Evolutionary conservation across 352 stramenopile genomes (phyloP).

Genomic region (Globisporangium nodosum): DNA sequence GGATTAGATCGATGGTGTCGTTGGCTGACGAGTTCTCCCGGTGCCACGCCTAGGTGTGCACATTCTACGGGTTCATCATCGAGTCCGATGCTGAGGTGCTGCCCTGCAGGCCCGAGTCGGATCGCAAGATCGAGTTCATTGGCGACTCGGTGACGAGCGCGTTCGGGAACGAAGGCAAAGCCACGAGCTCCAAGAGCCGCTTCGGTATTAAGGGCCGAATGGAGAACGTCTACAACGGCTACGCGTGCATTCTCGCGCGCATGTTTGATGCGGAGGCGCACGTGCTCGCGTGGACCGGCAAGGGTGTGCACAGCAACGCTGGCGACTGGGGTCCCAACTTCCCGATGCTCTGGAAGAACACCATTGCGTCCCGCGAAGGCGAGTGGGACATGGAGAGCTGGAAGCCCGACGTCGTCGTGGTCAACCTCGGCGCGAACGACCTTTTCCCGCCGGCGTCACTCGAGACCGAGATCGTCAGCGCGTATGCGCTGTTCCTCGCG

Average conservation of each 20-base stretch:
- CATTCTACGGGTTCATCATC: conserved; percentile 87
- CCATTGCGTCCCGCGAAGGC: conserved; percentile 63
- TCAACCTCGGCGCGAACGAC: conserved; percentile 80
- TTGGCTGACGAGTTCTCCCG: not conserved
- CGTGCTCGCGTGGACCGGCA: conserved; percentile 81
- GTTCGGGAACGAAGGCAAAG: conserved; percentile 81
- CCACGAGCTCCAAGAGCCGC: conserved; percentile 61
- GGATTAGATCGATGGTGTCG: not conserved
- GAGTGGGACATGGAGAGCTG: conserved; percentile 74
- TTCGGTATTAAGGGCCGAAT: conserved; percentile 83
- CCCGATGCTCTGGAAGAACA: conserved; percentile 77
- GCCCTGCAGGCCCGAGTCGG: conserved; percentile 24
- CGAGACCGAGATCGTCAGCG: conserved; percentile 77
- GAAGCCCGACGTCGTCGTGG: conserved; percentile 77
- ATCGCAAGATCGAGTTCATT: conserved; percentile 42
- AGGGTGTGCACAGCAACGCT: conserved; percentile 82
- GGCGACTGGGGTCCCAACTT: conserved; percentile 83
- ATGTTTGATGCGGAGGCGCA: conserved; percentile 86
- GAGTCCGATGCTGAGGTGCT: conserved; percentile 59
- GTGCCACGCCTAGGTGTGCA: conserved; percentile 49
- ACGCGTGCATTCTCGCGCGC: conserved; percentile 73
- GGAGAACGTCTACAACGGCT: conserved; percentile 87
- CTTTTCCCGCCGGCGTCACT: conserved; percentile 78
- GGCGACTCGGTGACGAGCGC: conserved; percentile 81
- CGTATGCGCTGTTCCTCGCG: conserved; percentile 63